These are phyloP conservation scores for Colletotrichum sp. DNA, from an alignment of 2,329 filamentous ascomycete genomes.

Conservation along the genomic window DNA sequence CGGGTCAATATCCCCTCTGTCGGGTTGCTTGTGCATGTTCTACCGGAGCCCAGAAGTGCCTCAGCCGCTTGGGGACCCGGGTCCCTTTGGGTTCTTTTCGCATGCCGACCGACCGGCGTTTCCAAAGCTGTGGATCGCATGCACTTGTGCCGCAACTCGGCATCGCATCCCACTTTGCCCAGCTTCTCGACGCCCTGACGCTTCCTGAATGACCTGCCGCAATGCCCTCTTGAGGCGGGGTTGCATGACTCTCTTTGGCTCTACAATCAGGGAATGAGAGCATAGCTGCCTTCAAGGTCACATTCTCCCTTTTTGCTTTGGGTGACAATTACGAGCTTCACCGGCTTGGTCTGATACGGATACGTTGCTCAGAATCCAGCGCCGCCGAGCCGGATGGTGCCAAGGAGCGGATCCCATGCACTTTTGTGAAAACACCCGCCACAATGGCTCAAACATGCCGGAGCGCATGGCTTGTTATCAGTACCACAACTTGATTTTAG, in stretches of 20 bases:
- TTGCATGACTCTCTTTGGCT: neutral
- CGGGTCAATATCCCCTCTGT: conserved; percentile 15
- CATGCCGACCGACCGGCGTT: neutral
- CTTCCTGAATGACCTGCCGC: neutral
- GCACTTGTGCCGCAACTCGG: neutral
- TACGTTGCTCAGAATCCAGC: neutral
- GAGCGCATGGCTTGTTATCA: neutral
- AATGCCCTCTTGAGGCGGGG: neutral
- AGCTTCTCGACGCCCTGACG: neutral
- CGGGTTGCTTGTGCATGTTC: conserved; percentile 8
- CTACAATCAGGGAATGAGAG: neutral
- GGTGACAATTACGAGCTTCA: neutral
- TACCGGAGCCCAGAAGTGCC: neutral
- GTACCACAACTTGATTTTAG: neutral
- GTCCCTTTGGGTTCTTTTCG: neutral
- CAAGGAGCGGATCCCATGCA: neutral
- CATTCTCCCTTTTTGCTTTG: neutral
- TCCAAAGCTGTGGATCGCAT: conserved; percentile 4
- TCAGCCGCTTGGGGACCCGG: neutral
- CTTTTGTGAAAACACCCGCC: neutral
- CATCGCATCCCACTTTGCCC: neutral
- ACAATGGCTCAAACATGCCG: neutral
- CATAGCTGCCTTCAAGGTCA: neutral
- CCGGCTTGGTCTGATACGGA: neutral
- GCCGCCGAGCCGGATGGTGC: neutral